Percentiles rank a stretch among this genome's conserved stretches.
Evolutionary conservation across 179 eudicot genomes (phyloP).

Genomic region (Vitellaria paradoxa): DNA sequence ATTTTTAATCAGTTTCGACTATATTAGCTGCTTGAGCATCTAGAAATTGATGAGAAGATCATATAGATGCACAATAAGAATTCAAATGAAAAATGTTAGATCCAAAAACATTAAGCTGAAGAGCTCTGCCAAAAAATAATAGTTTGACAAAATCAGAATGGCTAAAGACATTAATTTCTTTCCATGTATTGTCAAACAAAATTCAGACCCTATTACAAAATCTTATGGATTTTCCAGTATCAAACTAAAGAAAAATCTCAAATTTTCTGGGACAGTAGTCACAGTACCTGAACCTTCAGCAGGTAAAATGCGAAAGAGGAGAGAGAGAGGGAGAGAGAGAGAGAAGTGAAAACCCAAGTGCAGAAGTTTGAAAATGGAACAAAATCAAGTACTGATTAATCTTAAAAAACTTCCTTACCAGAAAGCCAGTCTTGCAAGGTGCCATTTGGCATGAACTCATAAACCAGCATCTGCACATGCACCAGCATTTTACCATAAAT

Average conservation of each 20-base stretch:
- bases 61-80: not conserved
- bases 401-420: conserved; percentile 35
- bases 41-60: not conserved
- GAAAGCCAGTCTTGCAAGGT: conserved; percentile 58
- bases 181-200: not conserved
- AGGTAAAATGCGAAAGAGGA: not conserved
- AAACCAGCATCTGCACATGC: conserved; percentile 67
- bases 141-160: too few species aligned
- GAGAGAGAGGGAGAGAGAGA: not conserved
- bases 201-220: not conserved
- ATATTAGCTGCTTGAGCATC: not conserved
- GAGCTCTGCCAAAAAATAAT: too few species aligned
- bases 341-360: not conserved
- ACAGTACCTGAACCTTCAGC: not conserved
- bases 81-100: not conserved
- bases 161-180: too few species aligned
- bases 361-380: not conserved
- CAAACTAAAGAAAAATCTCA: not conserved
- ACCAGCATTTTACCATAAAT: conserved; percentile 8
- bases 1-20: not conserved
- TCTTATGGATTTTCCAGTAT: not conserved
- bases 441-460: conserved; percentile 84
- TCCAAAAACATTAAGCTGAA: not conserved
- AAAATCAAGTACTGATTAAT: not conserved
- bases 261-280: not conserved